Evolutionary conservation across 768 basidiomycete genomes (phyloP).

Genomic region (Termitomyces sp.): DNA sequence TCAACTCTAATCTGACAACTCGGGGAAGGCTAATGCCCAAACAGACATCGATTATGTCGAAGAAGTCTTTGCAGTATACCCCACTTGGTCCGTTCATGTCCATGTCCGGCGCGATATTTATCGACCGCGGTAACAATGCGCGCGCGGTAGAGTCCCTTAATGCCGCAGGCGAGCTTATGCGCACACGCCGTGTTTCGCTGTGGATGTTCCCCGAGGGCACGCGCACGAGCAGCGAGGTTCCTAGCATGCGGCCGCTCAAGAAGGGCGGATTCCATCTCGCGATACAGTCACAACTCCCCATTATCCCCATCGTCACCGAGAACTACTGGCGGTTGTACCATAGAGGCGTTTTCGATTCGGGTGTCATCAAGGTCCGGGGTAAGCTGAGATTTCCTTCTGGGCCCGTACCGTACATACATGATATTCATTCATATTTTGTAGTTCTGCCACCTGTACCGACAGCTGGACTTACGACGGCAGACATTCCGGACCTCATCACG

Average conservation of each 20-base stretch:
- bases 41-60: constrained; percentile 85
- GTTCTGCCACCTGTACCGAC: constrained; percentile 91
- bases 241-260: constrained; percentile 83
- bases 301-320: constrained; percentile 88
- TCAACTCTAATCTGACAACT: background rate
- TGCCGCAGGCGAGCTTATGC: constrained; percentile 77
- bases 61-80: constrained; percentile 79
- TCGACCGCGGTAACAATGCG: constrained; percentile 79
- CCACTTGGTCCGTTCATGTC: constrained; percentile 92
- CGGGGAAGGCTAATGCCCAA: constrained; percentile 68
- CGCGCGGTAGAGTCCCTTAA: constrained; percentile 71
- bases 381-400: constrained; percentile 15
- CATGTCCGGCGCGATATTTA: constrained; percentile 84
- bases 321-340: constrained; percentile 90
- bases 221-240: constrained; percentile 58
- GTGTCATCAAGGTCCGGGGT: constrained; percentile 82
- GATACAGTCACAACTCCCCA: constrained; percentile 83
- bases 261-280: constrained; percentile 98
- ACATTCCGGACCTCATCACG: constrained; percentile 61
- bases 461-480: constrained; percentile 57
- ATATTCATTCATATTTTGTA: constrained; percentile 23
- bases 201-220: constrained; percentile 99
- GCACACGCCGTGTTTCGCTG: constrained; percentile 59
- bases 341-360: constrained; percentile 68
- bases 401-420: background rate